Percentiles rank a stretch among this genome's conserved stretches.
These are phyloP conservation scores for Epithemia pelagica DNA, from an alignment of 108 stramenopile species.

Conservation along the genomic window DNA sequence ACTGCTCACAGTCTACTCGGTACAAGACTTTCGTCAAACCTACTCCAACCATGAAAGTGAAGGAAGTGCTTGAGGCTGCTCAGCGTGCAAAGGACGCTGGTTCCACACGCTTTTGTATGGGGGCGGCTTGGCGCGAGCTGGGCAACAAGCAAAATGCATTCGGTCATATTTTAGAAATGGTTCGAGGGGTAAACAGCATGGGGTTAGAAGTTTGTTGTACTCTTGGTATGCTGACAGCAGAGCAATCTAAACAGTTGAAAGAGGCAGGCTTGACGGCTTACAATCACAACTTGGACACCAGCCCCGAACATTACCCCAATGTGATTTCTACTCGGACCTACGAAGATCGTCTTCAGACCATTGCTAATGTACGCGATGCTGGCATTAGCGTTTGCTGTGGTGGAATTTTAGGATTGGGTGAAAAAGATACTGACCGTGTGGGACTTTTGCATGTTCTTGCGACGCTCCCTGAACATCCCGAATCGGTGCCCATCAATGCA, in stretches of 20 bases:
- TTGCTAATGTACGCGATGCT: conserved; percentile 94
- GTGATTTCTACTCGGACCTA: conserved; percentile 91
- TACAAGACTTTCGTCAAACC: conserved; percentile 99
- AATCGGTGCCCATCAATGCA: conserved; percentile 96
- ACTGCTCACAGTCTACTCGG: conserved; percentile 92
- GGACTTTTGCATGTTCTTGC: conserved; percentile 92
- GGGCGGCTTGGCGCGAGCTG: conserved; percentile 96
- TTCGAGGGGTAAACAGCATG: conserved; percentile 87
- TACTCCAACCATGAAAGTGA: conserved; percentile 95
- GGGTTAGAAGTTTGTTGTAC: conserved; percentile 96
- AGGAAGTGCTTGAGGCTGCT: conserved; percentile 94
- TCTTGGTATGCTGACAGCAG: conserved; percentile 92
- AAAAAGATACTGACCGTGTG: conserved; percentile 88
- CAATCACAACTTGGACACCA: conserved; percentile 98
- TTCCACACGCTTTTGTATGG: conserved; percentile 98
- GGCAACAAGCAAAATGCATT: conserved; percentile 98
- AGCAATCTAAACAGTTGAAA: conserved; percentile 94
- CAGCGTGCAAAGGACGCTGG: conserved; percentile 93
- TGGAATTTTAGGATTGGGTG: conserved; percentile 95
- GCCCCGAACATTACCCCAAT: conserved; percentile 94
- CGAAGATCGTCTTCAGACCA: conserved; percentile 92
- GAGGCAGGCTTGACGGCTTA: conserved; percentile 94
- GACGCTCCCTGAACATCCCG: conserved; percentile 92
- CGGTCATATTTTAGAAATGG: conserved; percentile 94
- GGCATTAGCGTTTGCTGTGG: conserved; percentile 97